Evolutionary conservation across 202 grass and related monocot species (phyloP).

Genomic region (Schoenoplectus triqueter): DNA sequence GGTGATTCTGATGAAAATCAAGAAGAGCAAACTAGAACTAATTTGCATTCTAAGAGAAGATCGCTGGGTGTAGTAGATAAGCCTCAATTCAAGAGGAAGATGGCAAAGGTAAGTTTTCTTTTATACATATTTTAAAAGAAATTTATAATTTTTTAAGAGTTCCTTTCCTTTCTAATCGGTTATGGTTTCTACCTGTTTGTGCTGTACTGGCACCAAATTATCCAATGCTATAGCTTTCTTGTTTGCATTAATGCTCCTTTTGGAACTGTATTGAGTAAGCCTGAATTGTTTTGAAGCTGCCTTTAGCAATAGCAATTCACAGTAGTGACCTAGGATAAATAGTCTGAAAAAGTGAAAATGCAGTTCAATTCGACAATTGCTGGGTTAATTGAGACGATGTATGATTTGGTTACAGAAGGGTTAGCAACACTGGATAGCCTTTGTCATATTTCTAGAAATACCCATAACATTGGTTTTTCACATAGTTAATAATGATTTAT

Average conservation of each 20-base stretch:
- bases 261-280: constrained; percentile 6
- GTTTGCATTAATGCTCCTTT: background rate
- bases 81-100: constrained; percentile 86
- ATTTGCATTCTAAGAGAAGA: constrained; percentile 47
- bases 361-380: background rate
- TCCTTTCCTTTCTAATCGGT: background rate
- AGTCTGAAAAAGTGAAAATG: background rate
- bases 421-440: too few species aligned
- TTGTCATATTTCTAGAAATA: background rate
- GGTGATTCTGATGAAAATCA: constrained; percentile 44
- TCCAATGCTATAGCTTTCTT: background rate
- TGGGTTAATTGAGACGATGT: background rate
- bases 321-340: background rate
- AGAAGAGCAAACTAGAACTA: constrained; percentile 37
- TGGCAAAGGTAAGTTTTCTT: constrained; percentile 88
- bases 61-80: constrained; percentile 54
- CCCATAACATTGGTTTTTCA: background rate
- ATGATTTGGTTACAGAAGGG: background rate
- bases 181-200: background rate
- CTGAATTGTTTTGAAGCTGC: background rate
- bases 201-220: background rate
- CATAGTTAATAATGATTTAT: background rate
- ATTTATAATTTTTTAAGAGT: constrained; percentile 1
- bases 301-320: background rate
- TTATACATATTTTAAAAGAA: too few species aligned